Conservation (phyloP, 257 asterid genomes). For the Striga asiatica region DNA sequence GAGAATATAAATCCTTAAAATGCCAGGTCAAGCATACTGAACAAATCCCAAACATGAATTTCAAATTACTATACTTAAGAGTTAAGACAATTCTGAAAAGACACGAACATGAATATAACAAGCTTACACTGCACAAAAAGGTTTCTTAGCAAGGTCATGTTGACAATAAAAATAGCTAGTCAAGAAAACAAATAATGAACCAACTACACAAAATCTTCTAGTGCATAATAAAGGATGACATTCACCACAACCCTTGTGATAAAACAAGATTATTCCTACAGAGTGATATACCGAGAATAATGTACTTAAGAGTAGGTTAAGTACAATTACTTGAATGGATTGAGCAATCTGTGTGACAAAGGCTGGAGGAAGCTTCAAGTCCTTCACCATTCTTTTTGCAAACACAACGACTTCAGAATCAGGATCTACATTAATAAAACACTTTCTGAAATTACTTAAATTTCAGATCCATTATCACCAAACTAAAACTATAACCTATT, state of each 20-base stretch:
- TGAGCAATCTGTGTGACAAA: conserved; percentile 89
- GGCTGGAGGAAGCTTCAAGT: conserved; percentile 88
- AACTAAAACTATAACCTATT: no score
- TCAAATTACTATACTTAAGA: neutral
- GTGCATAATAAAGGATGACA: neutral
- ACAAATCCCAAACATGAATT: neutral
- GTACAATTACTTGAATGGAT: conserved; percentile 62
- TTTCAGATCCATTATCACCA: neutral
- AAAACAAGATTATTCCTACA: neutral
- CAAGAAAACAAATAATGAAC: neutral
- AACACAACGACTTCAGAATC: conserved; percentile 81
- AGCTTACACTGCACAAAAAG: conserved; percentile 1
- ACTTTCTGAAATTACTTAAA: conserved; percentile 12
- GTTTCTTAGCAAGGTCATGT: neutral
- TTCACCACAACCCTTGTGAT: neutral
- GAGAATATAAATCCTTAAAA: neutral
- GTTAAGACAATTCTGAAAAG: conserved; percentile 1
- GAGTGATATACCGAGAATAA: neutral
- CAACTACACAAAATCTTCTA: no score
- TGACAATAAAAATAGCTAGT: neutral
- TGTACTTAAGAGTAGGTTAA: conserved; percentile 5
- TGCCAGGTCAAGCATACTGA: neutral
- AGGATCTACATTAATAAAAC: conserved; percentile 44
- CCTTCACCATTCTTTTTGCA: conserved; percentile 88
- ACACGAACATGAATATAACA: neutral